Evolutionary conservation across 1,284 basidiomycete species (phyloP), one percentile per base, ranked within the genome.

Genomic region (Agaricales sp.): DNA sequence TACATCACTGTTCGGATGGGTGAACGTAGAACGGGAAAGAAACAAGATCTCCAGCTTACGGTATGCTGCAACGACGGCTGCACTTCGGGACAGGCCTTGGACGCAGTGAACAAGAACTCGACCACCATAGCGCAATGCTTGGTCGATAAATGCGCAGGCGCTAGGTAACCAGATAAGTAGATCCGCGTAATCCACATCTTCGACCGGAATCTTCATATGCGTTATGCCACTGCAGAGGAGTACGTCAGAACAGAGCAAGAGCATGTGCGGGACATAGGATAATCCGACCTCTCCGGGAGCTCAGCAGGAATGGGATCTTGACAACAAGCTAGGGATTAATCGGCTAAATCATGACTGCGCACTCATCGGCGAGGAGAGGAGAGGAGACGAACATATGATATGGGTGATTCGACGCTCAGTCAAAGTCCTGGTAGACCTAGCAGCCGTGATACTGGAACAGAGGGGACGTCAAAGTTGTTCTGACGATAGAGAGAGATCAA

Each of bases 131-230:
- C 67, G 64, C 45, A 91, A 63, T 11, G 88, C 87, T 41, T 78
- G 65, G 57, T 90, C 77, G 57, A 94, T 92, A 63, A 91, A 93
- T 45, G 71, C 78, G 61, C 87, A 84, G 18, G 87, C 82, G 35
- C 68, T 63, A n/a, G 86, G 84, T 51, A 93, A 71, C 60, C 86
- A 75, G 43, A 88, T 84, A 50, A 91, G 71, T 48, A 93, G 76
- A 61, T 91, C 82, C 54, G 84, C 89, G 57, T 89, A 85, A 60
- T 89, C 87, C 55, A 87, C 78, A 63, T 93, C 90, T 58, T 87
- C 80, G 41, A 89, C 74, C 46, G 77, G 69, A 56, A 88, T 80
- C 49, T 85, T 80, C 63, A 82, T 67, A 60, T 88, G 85, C 43
- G 63, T 63, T 49, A 84, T 74, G 35, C 85, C 85, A 54, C 83